These are phyloP conservation scores for Colletotrichum australisinense DNA, from an alignment of 2,329 filamentous ascomycete species.

Conservation along the genomic window DNA sequence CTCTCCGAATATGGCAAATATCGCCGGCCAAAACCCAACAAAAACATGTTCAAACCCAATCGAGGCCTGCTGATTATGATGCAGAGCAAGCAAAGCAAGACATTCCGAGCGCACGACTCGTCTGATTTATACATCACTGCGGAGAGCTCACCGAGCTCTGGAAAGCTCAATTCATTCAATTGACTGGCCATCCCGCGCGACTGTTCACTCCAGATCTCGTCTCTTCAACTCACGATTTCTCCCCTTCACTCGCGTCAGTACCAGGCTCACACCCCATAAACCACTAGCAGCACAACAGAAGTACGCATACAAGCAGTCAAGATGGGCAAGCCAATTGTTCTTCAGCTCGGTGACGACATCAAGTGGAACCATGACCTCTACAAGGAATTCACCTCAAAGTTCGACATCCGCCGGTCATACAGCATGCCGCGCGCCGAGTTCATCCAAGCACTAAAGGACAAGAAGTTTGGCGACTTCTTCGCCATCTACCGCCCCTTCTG, in stretches of 20 bases:
- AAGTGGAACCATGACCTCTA: constrained; percentile 34
- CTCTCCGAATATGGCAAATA: constrained; percentile 26
- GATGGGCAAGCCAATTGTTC: constrained; percentile 33
- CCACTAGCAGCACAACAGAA: too few species aligned
- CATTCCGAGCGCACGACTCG: constrained; percentile 4
- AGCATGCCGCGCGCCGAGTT: constrained; percentile 33
- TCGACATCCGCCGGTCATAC: constrained; percentile 31
- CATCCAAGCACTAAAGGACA: constrained; percentile 30
- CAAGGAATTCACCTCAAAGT: constrained; percentile 31
- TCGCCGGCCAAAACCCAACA: constrained; percentile 27
- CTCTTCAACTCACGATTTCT: background rate
- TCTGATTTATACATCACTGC: constrained; percentile 23
- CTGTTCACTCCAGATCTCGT: background rate
- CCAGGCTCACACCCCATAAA: background rate
- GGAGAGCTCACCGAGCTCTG: background rate
- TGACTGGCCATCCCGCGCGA: background rate
- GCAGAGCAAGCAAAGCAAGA: constrained; percentile 3
- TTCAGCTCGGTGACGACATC: constrained; percentile 35
- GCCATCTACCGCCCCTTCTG: constrained; percentile 34
- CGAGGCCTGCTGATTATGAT: background rate
- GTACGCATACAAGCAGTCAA: background rate
- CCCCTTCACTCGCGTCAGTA: too few species aligned
- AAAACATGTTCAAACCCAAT: constrained; percentile 24
- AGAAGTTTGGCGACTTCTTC: constrained; percentile 32
- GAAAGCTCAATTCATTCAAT: background rate